phyloP scores from a whole-genome alignment of 2,329 filamentous ascomycete species.

The Penicillium fuscoglaucum region DNA sequence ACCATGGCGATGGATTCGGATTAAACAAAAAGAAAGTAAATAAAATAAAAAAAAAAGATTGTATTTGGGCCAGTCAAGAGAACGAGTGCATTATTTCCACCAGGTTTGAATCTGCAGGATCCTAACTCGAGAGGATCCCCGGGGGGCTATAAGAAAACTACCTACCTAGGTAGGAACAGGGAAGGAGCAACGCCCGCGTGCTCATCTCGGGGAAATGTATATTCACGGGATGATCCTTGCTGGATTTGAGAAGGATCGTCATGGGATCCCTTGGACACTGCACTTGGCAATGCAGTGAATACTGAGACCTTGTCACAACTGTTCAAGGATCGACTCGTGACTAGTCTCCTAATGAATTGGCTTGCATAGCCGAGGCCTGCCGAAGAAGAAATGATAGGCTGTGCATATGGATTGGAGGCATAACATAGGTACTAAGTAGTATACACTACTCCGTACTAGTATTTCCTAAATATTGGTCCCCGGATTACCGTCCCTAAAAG shows the following conservation, averaged over 20 bases:
- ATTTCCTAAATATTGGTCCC: background rate
- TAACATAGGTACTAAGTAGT: background rate
- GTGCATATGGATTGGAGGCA: background rate
- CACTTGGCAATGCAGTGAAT: background rate
- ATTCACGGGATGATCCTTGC: conserved; percentile 1
- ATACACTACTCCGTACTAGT: too few relatives aligned
- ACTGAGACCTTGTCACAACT: background rate
- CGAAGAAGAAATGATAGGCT: conserved; percentile 1
- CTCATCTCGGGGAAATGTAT: conserved; percentile 1
- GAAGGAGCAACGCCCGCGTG: conserved; percentile 7
- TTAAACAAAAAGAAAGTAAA: background rate
- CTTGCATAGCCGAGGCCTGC: conserved; percentile 18
- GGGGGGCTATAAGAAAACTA: background rate
- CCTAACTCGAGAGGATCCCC: background rate
- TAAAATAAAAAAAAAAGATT: background rate
- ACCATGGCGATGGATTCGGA: conserved; percentile 16
- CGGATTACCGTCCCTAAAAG: conserved; percentile 19
- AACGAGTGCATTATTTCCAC: conserved; percentile 5
- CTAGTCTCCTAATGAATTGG: conserved; percentile 6
- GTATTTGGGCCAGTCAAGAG: conserved; percentile 1
- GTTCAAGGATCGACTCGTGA: background rate
- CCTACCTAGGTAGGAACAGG: background rate
- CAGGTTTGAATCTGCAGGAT: background rate
- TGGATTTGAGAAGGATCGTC: conserved; percentile 4
- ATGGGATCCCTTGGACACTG: background rate